Evolutionary conservation across 2,329 filamentous ascomycete genomes (phyloP).

Genomic region (Stachybotrys elegans): DNA sequence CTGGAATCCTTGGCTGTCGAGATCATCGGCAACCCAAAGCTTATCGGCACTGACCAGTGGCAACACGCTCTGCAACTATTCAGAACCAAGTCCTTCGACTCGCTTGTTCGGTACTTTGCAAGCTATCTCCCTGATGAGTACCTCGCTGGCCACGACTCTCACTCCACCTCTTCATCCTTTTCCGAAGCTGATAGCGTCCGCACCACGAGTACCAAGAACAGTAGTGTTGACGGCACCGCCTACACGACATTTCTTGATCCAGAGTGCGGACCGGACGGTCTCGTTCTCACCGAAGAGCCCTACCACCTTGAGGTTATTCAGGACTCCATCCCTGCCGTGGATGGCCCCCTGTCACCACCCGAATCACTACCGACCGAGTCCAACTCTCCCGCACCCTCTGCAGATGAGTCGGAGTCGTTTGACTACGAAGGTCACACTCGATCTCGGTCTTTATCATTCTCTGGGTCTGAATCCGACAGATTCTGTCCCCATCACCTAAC

Average conservation of each 20-base stretch:
- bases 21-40: slow-evolving; percentile 54
- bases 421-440: slow-evolving; percentile 33
- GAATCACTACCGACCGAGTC: slow-evolving; percentile 46
- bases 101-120: slow-evolving; percentile 54
- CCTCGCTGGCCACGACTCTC: slow-evolving; percentile 31
- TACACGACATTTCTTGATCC: slow-evolving; percentile 38
- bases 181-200: slow-evolving; percentile 32
- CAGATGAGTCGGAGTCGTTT: slow-evolving; percentile 25
- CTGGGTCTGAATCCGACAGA: slow-evolving; percentile 41
- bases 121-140: slow-evolving; percentile 52
- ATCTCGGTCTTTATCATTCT: slow-evolving; percentile 47
- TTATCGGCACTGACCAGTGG: slow-evolving; percentile 57
- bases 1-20: slow-evolving; percentile 55
- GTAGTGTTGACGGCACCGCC: slow-evolving; percentile 31
- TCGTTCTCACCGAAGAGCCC: slow-evolving; percentile 41
- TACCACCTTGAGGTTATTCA: slow-evolving; percentile 17
- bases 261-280: slow-evolving; percentile 23
- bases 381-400: slow-evolving; percentile 35
- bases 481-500: slow-evolving; percentile 26
- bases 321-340: slow-evolving; percentile 11
- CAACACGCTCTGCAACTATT: slow-evolving; percentile 54
- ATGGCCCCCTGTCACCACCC: slow-evolving; percentile 32
- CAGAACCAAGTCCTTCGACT: slow-evolving; percentile 53
- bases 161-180: slow-evolving; percentile 30
- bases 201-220: slow-evolving; percentile 31